A percentile compares a stretch with the other conserved stretches of the same genome.
These are phyloP conservation scores for Blastobotrys arbuscula DNA, from an alignment of 1,139 yeast species.

Conservation along the genomic window DNA sequence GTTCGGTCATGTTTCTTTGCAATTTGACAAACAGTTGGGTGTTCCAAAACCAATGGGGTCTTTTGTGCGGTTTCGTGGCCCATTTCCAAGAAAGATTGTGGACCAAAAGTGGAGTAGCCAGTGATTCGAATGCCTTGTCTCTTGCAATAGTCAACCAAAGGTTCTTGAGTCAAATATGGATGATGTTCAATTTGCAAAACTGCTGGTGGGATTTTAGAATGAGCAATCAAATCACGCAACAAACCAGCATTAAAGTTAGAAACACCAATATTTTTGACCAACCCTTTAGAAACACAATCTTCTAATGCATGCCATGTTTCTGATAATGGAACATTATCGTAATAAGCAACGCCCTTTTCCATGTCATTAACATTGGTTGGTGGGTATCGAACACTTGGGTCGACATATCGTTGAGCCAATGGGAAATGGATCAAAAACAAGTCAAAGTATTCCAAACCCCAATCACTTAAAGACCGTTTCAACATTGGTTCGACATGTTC, in stretches of 20 bases:
- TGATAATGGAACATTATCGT: slow-evolving; percentile 53
- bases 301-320: slow-evolving; percentile 80
- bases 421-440: slow-evolving; percentile 64
- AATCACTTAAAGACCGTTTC: slow-evolving; percentile 47
- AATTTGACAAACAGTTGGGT: slow-evolving; percentile 43
- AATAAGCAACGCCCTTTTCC: slow-evolving; percentile 44
- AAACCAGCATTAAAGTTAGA: slow-evolving; percentile 79
- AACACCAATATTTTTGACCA: slow-evolving; percentile 70
- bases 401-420: slow-evolving; percentile 44
- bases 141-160: slow-evolving; percentile 59
- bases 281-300: slow-evolving; percentile 53
- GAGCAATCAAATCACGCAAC: slow-evolving; percentile 67
- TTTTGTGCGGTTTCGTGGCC: slow-evolving; percentile 45
- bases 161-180: slow-evolving; percentile 79
- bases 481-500: slow-evolving; percentile 45
- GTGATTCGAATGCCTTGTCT: slow-evolving; percentile 60
- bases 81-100: slow-evolving; percentile 55
- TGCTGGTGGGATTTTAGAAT: slow-evolving; percentile 68
- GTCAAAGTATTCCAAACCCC: slow-evolving; percentile 56
- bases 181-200: slow-evolving; percentile 89
- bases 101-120: slow-evolving; percentile 71
- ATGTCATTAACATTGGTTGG: slow-evolving; percentile 60
- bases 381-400: slow-evolving; percentile 65
- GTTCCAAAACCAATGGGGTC: slow-evolving; percentile 51
- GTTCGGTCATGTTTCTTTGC: slow-evolving; percentile 50